phyloP scores from a whole-genome alignment of 108 stramenopile species.

The Cylindrotheca closterium region DNA sequence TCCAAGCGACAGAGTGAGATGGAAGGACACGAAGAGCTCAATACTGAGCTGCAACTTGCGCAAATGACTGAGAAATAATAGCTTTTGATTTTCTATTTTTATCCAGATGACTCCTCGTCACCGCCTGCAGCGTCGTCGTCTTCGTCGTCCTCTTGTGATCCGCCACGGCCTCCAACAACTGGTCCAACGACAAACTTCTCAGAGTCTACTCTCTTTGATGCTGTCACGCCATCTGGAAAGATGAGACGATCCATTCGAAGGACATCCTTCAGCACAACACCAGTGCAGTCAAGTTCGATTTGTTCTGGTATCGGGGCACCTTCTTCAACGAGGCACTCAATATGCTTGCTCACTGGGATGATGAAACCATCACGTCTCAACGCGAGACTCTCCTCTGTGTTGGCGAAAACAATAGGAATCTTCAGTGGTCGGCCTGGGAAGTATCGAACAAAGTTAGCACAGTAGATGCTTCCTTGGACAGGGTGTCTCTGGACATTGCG shows the following conservation, averaged over 20 bases:
- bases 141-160: slow-evolving; percentile 12
- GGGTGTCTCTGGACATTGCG: slow-evolving; percentile 73
- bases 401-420: slow-evolving; percentile 63
- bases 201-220: slow-evolving; percentile 37
- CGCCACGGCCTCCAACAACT: slow-evolving; percentile 58
- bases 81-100: too few relatives aligned
- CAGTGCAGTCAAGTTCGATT: slow-evolving; percentile 78
- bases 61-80: too few relatives aligned
- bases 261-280: slow-evolving; percentile 64
- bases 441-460: slow-evolving; percentile 77
- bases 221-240: slow-evolving; percentile 67
- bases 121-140: slow-evolving; percentile 10
- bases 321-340: slow-evolving; percentile 73
- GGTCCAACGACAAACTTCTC: slow-evolving; percentile 51
- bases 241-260: slow-evolving; percentile 72
- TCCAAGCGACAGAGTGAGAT: too few relatives aligned
- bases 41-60: too few relatives aligned
- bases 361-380: slow-evolving; percentile 84
- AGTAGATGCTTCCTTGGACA: slow-evolving; percentile 62
- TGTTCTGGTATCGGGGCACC: slow-evolving; percentile 72
- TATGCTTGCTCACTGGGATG: slow-evolving; percentile 55
- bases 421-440: slow-evolving; percentile 68
- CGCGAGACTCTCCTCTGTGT: slow-evolving; percentile 77
- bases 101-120: too few relatives aligned
- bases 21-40: too few relatives aligned